Evolutionary conservation across 352 stramenopile genomes (phyloP).

Genomic region (Phytophthora brassicae): DNA sequence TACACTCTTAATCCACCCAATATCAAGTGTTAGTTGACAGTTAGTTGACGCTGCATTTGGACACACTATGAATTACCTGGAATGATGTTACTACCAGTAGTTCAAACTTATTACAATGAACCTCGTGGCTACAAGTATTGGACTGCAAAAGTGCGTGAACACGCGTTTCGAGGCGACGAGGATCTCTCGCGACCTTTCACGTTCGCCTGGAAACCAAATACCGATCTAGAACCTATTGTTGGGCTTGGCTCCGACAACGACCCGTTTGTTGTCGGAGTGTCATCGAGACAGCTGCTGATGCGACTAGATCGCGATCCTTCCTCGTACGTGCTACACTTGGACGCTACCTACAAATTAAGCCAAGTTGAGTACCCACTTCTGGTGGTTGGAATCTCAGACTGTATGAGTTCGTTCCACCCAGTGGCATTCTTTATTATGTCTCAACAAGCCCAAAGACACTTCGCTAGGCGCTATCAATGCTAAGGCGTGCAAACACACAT

Average conservation of each 20-base stretch:
- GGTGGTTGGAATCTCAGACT: conserved; percentile 25
- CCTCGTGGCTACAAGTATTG: too few species aligned
- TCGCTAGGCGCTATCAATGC: background rate
- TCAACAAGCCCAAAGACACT: background rate
- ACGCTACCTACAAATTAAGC: conserved; percentile 25
- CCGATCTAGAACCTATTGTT: background rate
- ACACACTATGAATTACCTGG: too few species aligned
- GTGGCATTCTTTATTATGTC: conserved; percentile 18
- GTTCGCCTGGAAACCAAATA: conserved; percentile 1
- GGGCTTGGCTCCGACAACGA: conserved; percentile 3
- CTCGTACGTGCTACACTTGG: conserved; percentile 14
- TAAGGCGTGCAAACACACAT: background rate
- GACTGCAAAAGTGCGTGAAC: background rate
- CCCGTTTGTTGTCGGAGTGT: conserved; percentile 5
- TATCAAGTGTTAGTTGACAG: too few species aligned
- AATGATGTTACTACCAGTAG: too few species aligned
- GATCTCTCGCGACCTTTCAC: conserved; percentile 2
- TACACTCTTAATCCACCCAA: too few species aligned
- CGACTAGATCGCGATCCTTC: background rate
- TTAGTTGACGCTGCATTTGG: too few species aligned
- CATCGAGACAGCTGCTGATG: background rate
- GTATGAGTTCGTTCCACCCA: conserved; percentile 17
- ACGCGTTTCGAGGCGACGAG: background rate
- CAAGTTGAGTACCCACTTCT: conserved; percentile 18
- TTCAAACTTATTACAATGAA: too few species aligned